Base-by-base conservation (phyloP, 1,139 yeast species). In the Tardiomyces depauwii region DNA sequence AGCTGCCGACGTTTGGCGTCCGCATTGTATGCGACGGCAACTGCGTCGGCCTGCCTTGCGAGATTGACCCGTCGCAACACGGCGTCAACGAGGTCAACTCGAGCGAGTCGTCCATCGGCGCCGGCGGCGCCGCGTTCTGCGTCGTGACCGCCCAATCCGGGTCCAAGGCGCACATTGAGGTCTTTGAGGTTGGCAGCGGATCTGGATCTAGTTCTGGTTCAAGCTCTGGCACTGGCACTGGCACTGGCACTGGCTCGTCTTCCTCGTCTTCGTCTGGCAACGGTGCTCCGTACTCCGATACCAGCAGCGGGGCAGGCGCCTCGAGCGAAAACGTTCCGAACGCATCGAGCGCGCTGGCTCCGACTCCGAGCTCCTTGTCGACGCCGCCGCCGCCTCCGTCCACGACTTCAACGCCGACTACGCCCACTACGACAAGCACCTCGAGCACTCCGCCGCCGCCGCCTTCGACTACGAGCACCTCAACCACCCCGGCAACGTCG, bases 31-130 rank as follows among this genome's bases (percentile, higher is more conserved):
- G 96, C 67, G 82, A 78, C 51, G 77, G 73, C 45, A 69, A 76
- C 56, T 87, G 96, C 65, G 71, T 70, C 51, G 95, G 95, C n/a
- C 67, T 76, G 47, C 75, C 81, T 25, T 86, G 95, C 65, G 82
- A 78, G 55, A 84, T 86, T 57, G 84, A 86, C 59, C 95, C 95
- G 44, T 67, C 77, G 27, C 69, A 68, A 47, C 65, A 70, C 48
- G 82, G 76, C 21, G 71, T 74, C 58, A 81, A 82, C 63, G 72
- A 71, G 45, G 78, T 82, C 47, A 61, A 65, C 39, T 60, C 67
- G 23, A 51, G 57, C 12, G 56, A 62, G 32, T 52, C 62, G 48
- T 56, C 67, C 28, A 57, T 63, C 42, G 78, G 79, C 45, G 78
- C 81, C 46, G 84, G 82, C 41, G 84, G 80, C 53, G 93, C 83